These are phyloP conservation scores for Thymus mandschuricus DNA, from an alignment of 257 asterid genomes.

Conservation along the genomic window DNA sequence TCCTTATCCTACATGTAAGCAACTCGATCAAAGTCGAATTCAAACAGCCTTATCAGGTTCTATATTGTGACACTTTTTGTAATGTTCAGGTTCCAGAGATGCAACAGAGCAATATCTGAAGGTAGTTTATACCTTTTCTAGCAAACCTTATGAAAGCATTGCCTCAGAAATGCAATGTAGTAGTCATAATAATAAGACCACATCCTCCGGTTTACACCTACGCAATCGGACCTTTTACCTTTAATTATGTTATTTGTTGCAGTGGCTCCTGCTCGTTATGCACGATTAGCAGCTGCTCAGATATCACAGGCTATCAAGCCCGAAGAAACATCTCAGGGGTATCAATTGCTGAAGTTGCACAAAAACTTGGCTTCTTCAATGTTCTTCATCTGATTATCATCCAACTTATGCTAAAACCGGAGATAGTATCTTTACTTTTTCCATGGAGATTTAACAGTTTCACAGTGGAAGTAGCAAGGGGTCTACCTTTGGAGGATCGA, in stretches of 20 bases:
- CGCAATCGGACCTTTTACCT: too few species aligned
- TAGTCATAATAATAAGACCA: not conserved
- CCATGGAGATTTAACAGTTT: not conserved
- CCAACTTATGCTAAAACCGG: not conserved
- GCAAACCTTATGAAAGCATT: too few species aligned
- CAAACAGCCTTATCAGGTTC: not conserved
- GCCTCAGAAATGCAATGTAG: too few species aligned
- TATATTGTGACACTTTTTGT: not conserved
- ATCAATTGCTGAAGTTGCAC: constrained; percentile 48
- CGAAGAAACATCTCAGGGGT: constrained; percentile 27
- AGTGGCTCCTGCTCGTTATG: constrained; percentile 60
- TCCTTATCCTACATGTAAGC: constrained; percentile 45
- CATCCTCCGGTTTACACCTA: not conserved
- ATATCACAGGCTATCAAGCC: constrained; percentile 37
- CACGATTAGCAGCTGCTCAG: constrained; percentile 47
- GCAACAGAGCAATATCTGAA: constrained; percentile 53
- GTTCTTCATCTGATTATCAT: constrained; percentile 50
- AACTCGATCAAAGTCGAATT: constrained; percentile 9
- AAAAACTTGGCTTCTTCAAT: constrained; percentile 43
- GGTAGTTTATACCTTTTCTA: constrained; percentile 29
- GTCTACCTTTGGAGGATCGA: too few species aligned
- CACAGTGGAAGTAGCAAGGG: not conserved
- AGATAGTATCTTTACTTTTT: not conserved
- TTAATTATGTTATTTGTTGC: constrained; percentile 20
- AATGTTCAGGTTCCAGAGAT: constrained; percentile 48